Evolutionary conservation across 2,329 filamentous ascomycete genomes (phyloP).

Genomic region (Pestalotiopsis sp.): DNA sequence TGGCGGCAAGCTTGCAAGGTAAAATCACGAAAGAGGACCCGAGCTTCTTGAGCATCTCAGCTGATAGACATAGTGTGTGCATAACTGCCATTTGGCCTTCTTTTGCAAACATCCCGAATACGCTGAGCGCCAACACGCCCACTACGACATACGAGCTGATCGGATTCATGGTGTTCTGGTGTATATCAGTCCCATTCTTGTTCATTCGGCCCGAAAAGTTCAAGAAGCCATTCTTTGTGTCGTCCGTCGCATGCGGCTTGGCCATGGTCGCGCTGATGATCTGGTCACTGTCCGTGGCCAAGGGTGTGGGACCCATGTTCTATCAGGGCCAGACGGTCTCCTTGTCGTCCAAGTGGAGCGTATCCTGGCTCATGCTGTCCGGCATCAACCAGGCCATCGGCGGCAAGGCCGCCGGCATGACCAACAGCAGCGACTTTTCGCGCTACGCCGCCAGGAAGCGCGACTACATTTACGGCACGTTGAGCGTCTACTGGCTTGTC

Average conservation of each 20-base stretch:
- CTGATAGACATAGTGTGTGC: slow-evolving; percentile 30
- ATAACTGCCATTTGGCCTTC: slow-evolving; percentile 46
- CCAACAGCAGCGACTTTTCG: slow-evolving; percentile 39
- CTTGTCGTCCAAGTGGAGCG: slow-evolving; percentile 31
- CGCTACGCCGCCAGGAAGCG: slow-evolving; percentile 36
- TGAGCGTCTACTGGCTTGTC: slow-evolving; percentile 39
- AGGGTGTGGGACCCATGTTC: slow-evolving; percentile 45
- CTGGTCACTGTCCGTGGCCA: slow-evolving; percentile 43
- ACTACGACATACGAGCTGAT: slow-evolving; percentile 43
- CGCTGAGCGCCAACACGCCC: slow-evolving; percentile 37
- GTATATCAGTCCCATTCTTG: slow-evolving; percentile 47
- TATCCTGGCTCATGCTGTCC: slow-evolving; percentile 44
- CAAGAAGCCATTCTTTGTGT: slow-evolving; percentile 44
- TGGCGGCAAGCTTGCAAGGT: slow-evolving; percentile 28
- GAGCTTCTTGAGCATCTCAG: background rate
- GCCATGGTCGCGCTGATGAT: slow-evolving; percentile 50
- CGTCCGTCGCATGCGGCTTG: slow-evolving; percentile 41
- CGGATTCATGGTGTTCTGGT: slow-evolving; percentile 52
- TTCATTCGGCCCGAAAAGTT: slow-evolving; percentile 49
- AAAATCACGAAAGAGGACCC: background rate
- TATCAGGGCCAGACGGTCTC: slow-evolving; percentile 35
- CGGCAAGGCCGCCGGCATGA: slow-evolving; percentile 34
- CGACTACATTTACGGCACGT: slow-evolving; percentile 37
- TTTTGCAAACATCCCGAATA: slow-evolving; percentile 45
- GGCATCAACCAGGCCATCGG: slow-evolving; percentile 44